Base-by-base conservation (phyloP, 441 rosid species). In the Eutrema salsugineum region DNA sequence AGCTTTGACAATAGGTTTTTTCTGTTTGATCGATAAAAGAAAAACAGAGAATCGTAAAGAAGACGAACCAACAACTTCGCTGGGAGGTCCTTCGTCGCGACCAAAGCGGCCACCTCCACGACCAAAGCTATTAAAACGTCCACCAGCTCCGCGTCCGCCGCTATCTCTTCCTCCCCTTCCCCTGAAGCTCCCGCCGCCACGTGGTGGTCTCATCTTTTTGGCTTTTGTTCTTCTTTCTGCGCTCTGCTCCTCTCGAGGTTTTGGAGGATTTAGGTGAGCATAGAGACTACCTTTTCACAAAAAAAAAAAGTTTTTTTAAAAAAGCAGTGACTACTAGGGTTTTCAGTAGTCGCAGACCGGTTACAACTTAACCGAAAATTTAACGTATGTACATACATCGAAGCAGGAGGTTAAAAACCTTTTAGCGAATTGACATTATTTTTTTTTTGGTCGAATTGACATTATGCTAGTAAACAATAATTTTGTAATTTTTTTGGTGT, bases 71-170 rank as follows among this genome's bases (percentile, higher is more conserved):
- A 91, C 81, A 66, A 91, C 94, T 85, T 89, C 86, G 57, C 83
- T 78, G 43, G 97, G 97, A 77, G 96, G 97, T 3, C 97, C 97
- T 54, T 89, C 96, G 67, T 91, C 95, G 38, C 93, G 91, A 61
- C 89, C 83, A 15, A 81, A 68, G 8, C 88, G 76, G 0, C 83
- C 77, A 5, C 84, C 80, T 5, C 81, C 81, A 8, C 82, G 79
- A 0, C 6, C 3, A 11, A 38, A 14, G 0, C 87, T 76, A 8
- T 85, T 81, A 59, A 74, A 1, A 80, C 79, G 8, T 0, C 81
- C 82, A 20, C 83, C 79, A 2, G 81, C 83, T 19, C 84, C 72
- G 2, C 71, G 62, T 40, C 87, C 65, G 0, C 93, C 94, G 0
- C 94, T 78, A 42, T 82, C 90, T 74, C 95, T 73, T 33, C 91